Percentiles rank a stretch among this genome's conserved stretches.
These are phyloP conservation scores for Fusarium tjaetaba DNA, from an alignment of 2,329 filamentous ascomycete genomes.

Conservation along the genomic window DNA sequence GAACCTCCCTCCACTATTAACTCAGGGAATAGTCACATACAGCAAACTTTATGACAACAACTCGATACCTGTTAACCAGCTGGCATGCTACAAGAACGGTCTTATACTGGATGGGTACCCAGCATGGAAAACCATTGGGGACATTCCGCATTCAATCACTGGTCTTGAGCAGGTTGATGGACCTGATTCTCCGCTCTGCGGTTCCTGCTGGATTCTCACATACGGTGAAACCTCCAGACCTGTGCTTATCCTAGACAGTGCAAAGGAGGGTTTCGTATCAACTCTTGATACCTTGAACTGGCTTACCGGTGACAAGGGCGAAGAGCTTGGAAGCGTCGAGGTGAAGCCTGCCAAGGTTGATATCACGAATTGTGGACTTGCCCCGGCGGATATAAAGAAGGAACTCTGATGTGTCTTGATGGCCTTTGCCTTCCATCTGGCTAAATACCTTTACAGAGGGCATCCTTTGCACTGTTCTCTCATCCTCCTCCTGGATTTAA, in stretches of 20 bases:
- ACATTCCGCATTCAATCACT: neutral
- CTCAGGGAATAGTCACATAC: neutral
- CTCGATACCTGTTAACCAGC: neutral
- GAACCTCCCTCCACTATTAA: neutral
- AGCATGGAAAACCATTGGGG: neutral
- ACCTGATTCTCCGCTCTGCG: neutral
- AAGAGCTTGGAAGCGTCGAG: neutral
- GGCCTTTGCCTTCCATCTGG: neutral
- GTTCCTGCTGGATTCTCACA: neutral
- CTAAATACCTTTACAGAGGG: accelerated
- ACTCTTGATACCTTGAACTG: neutral
- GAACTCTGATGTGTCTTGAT: neutral
- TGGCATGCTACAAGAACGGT: neutral
- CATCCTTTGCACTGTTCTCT: neutral
- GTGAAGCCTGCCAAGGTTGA: neutral
- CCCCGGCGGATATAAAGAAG: neutral
- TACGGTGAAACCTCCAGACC: neutral
- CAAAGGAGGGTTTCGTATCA: neutral
- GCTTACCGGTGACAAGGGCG: neutral
- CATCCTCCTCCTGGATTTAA: neutral
- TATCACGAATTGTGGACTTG: neutral
- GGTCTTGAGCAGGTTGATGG: neutral
- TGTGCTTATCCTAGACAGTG: neutral
- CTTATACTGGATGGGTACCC: neutral
- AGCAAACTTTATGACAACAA: neutral